Percentiles rank a stretch among this genome's conserved stretches.
These are phyloP conservation scores for Boletus sensibilis DNA, from an alignment of 768 basidiomycete genomes.

Conservation along the genomic window DNA sequence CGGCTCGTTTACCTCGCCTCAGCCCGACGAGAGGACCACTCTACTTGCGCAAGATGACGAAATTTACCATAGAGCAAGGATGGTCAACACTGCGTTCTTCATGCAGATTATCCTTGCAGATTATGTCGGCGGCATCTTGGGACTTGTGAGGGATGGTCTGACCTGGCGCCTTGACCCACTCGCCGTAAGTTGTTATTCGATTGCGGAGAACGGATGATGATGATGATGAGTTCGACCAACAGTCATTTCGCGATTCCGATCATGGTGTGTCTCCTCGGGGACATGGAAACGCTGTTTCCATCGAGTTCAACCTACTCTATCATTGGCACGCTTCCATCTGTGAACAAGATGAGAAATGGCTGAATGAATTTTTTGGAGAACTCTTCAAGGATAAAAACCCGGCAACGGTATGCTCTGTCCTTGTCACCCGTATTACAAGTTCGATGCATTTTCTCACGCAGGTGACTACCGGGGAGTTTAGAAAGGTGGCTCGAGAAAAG, in stretches of 20 bases:
- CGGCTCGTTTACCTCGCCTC: conserved; percentile 39
- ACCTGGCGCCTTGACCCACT: conserved; percentile 72
- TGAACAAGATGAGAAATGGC: conserved; percentile 54
- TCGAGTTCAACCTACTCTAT: conserved; percentile 68
- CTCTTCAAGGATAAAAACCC: conserved; percentile 44
- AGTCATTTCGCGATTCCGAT: conserved; percentile 50
- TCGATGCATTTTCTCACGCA: conserved; percentile 1
- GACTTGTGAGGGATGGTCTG: conserved; percentile 60
- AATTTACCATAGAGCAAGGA: conserved; percentile 68
- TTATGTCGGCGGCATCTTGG: conserved; percentile 74
- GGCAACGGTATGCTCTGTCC: conserved; percentile 33
- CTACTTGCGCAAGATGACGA: conserved; percentile 64
- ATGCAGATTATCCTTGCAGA: conserved; percentile 69
- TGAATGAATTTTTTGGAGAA: conserved; percentile 43
- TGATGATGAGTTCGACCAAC: background rate
- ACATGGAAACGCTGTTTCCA: conserved; percentile 70
- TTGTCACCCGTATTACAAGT: background rate
- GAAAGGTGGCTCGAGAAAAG: conserved; percentile 11
- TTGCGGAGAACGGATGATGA: background rate
- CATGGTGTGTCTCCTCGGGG: conserved; percentile 62
- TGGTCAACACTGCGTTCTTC: conserved; percentile 73
- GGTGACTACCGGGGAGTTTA: conserved; percentile 24
- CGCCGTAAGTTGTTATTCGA: conserved; percentile 37
- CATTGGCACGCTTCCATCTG: conserved; percentile 68
- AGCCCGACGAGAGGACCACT: conserved; percentile 16